Evolutionary conservation across 2,329 filamentous ascomycete species (phyloP).

Genomic region (Colletotrichum echinochloae): DNA sequence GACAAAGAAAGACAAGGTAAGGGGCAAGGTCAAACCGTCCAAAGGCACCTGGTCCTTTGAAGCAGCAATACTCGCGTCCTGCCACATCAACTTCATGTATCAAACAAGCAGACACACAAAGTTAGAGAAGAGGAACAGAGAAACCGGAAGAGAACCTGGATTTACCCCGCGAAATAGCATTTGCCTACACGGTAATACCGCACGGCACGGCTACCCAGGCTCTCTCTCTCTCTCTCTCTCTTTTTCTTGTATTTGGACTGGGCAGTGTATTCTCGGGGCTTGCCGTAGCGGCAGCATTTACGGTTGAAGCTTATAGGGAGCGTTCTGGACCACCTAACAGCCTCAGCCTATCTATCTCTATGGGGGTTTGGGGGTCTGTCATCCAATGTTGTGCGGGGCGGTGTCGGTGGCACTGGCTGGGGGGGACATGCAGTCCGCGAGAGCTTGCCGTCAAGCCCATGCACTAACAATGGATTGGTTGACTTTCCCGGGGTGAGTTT

Average conservation of each 20-base stretch:
- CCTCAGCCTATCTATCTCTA: background rate
- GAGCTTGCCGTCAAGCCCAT: conserved; percentile 17
- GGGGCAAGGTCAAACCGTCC: background rate
- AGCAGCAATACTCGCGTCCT: background rate
- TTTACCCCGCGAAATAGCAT: conserved; percentile 2
- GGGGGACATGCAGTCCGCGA: conserved; percentile 19
- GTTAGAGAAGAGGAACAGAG: background rate
- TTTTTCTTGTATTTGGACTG: background rate
- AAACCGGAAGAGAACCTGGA: background rate
- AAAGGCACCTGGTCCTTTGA: background rate
- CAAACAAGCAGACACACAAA: background rate
- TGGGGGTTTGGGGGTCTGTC: conserved; percentile 24
- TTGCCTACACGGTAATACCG: background rate
- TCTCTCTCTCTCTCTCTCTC: background rate
- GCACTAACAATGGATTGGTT: background rate
- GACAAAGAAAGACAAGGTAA: background rate
- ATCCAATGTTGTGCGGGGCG: conserved; percentile 20
- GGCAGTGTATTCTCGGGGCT: background rate
- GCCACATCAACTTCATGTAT: background rate
- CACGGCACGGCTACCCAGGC: background rate
- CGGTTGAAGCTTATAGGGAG: background rate
- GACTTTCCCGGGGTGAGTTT: background rate
- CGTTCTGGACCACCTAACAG: conserved; percentile 6
- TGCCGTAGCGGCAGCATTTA: background rate
- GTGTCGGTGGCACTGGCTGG: background rate